Evolutionary conservation across 2,329 filamentous ascomycete species (phyloP).

Genomic region (Elsinoe perseae): DNA sequence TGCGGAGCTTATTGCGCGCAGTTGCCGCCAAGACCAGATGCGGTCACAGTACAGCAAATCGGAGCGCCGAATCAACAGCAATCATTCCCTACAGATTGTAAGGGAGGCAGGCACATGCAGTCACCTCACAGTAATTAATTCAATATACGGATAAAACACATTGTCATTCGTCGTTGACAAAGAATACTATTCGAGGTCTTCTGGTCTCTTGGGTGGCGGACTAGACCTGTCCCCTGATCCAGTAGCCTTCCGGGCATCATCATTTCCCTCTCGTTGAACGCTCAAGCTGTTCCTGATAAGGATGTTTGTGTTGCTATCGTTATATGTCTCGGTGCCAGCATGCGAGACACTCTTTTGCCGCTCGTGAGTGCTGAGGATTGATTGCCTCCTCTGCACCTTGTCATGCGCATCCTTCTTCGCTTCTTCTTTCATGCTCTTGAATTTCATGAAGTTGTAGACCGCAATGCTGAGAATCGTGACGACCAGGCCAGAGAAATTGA

Average conservation of each 20-base stretch:
- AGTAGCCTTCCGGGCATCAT: conserved; percentile 24
- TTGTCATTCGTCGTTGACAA: conserved; percentile 5
- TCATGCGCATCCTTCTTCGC: conserved; percentile 47
- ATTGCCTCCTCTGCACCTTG: conserved; percentile 32
- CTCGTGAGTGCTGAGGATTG: conserved; percentile 24
- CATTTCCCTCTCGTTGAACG: conserved; percentile 25
- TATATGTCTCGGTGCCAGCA: conserved; percentile 11
- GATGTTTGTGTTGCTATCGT: conserved; percentile 26
- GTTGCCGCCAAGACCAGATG: background rate
- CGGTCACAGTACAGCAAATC: conserved; percentile 3
- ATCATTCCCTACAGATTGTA: background rate
- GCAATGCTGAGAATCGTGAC: conserved; percentile 81
- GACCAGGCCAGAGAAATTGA: conserved; percentile 82
- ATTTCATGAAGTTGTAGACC: conserved; percentile 92
- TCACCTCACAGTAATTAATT: background rate
- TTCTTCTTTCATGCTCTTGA: conserved; percentile 76
- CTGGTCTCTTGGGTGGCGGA: conserved; percentile 34
- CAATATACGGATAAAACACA: background rate
- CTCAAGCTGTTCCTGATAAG: conserved; percentile 33
- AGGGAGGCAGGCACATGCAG: background rate
- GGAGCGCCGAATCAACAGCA: background rate
- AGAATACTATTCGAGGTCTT: conserved; percentile 35
- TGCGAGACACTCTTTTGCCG: conserved; percentile 12
- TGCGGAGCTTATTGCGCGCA: conserved; percentile 7
- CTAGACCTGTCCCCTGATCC: background rate